Base-by-base conservation (phyloP, 495 filamentous ascomycete species). In the Talaromyces thailandensis region DNA sequence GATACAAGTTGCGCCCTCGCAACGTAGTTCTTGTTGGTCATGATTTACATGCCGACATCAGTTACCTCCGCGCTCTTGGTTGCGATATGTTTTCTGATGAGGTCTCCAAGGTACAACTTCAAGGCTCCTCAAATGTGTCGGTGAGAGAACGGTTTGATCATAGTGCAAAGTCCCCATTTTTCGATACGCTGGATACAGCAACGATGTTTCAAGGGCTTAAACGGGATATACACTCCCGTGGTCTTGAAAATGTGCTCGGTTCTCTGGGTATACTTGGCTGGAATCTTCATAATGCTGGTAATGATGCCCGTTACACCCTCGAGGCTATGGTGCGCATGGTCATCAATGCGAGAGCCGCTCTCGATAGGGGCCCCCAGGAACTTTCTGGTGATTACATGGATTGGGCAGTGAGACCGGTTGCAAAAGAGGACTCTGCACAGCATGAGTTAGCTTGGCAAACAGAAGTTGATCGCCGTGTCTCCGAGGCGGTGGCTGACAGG, bases 231-330 rank as follows among this genome's bases (percentile, higher is more conserved):
- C 73, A 88, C 21, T 57, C 71, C 3, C 77, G 79, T 23, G 82
- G 79, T 2, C 82, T 98, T 16, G 80, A 70, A 2, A 68, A 32
- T 12, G 73, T 95, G n/a, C 80, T 96, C 29, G 62, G 68, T 52
- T 80, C 84, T n/a, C 69, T 96, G 32, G 84, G 77, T 11, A 80
- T 95, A 12, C 67, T 70, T 1, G 81, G 74, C 6, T 81, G 79
- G 75, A 75, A 92, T 65, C 75, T 93, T 50, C 94, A 98, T 73
- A 97, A 98, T 66, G 94, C 88, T 45, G 86, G 94, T n/a, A 98
- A 98, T 69, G 94, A 98, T 69, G 94, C 94, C 4, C 84, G 83
- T 6, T 96, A 90, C 71, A 93, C 93, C 0, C 68, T 97, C 63
- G 84, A 86, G 64, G 88, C 84, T 28, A 80, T 96, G 79, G 69